A percentile compares a stretch with the other conserved stretches of the same genome.
Evolutionary conservation across 495 filamentous ascomycete species (phyloP).

Genomic region (Aspergillus egyptiacus): DNA sequence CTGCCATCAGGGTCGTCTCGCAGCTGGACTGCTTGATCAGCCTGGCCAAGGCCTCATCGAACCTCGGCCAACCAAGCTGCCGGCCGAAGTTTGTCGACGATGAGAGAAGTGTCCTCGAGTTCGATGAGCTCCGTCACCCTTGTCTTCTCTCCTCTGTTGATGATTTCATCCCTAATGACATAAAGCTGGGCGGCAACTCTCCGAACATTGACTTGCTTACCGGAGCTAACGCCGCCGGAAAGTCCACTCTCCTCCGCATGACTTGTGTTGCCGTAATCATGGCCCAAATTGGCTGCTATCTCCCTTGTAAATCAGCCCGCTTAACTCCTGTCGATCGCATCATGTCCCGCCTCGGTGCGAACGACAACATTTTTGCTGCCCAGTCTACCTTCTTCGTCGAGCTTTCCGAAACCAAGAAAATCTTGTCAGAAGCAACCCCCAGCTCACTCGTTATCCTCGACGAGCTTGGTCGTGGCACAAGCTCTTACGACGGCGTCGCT

Average conservation of each 20-base stretch:
- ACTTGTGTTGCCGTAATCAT: conserved; percentile 96
- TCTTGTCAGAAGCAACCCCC: conserved; percentile 88
- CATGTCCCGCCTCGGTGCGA: conserved; percentile 97
- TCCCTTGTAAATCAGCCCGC: conserved; percentile 76
- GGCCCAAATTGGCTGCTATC: conserved; percentile 95
- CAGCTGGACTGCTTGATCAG: conserved; percentile 95
- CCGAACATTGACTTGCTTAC: conserved; percentile 89
- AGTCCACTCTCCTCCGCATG: conserved; percentile 98
- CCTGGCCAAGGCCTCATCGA: conserved; percentile 77
- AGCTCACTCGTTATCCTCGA: conserved; percentile 96
- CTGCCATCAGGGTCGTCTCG: conserved; percentile 76
- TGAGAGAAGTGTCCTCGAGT: conserved; percentile 79
- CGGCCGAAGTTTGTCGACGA: conserved; percentile 79
- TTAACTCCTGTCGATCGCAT: conserved; percentile 93
- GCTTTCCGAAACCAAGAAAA: conserved; percentile 96
- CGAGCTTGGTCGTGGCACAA: conserved; percentile 92
- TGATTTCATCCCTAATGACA: conserved; percentile 96
- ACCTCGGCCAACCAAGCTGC: conserved; percentile 81
- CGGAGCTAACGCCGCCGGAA: conserved; percentile 95
- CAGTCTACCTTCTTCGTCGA: conserved; percentile 99
- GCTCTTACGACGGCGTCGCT: conserved; percentile 90
- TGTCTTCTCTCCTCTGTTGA: conserved; percentile 83
- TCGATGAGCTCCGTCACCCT: conserved; percentile 87
- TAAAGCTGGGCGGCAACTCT: conserved; percentile 72
- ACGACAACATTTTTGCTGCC: conserved; percentile 98